Evolutionary conservation across 352 stramenopile genomes (phyloP).

Genomic region (Phytophthora brassicae): DNA sequence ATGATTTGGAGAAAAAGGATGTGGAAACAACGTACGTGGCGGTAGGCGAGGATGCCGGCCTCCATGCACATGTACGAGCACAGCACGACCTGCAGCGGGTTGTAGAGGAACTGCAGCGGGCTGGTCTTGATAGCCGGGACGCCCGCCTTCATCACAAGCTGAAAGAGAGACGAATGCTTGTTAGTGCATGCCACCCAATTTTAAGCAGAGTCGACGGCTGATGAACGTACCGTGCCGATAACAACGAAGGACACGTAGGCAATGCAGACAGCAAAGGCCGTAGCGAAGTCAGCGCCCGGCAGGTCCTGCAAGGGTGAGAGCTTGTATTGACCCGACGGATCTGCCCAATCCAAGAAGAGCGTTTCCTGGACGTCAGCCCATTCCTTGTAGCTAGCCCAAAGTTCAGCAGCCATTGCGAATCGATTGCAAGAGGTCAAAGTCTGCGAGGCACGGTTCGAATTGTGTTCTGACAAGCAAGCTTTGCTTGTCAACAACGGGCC

Average conservation of each 20-base stretch:
- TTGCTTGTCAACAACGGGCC: conserved; percentile 1
- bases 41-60: conserved; percentile 91
- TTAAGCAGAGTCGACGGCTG: conserved; percentile 9
- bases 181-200: conserved; percentile 18
- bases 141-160: conserved; percentile 74
- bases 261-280: conserved; percentile 57
- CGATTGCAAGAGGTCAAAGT: conserved; percentile 8
- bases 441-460: conserved; percentile 23
- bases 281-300: conserved; percentile 56
- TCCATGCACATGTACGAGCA: conserved; percentile 98
- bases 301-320: conserved; percentile 43
- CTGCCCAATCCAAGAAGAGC: conserved; percentile 49
- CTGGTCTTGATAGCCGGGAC: conserved; percentile 75
- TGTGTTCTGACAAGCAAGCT: conserved; percentile 22
- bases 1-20: too few relatives aligned
- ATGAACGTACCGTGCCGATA: conserved; percentile 49
- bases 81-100: conserved; percentile 95
- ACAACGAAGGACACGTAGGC: conserved; percentile 72
- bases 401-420: conserved; percentile 36
- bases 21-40: conserved; percentile 53
- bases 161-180: neutral
- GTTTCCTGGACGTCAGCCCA: conserved; percentile 54
- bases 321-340: conserved; percentile 49
- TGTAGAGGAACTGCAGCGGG: conserved; percentile 95
- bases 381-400: conserved; percentile 63